Evolutionary conservation across 371 early-diverging fungal genomes (phyloP).

Genomic region (Mucor saturninus): DNA sequence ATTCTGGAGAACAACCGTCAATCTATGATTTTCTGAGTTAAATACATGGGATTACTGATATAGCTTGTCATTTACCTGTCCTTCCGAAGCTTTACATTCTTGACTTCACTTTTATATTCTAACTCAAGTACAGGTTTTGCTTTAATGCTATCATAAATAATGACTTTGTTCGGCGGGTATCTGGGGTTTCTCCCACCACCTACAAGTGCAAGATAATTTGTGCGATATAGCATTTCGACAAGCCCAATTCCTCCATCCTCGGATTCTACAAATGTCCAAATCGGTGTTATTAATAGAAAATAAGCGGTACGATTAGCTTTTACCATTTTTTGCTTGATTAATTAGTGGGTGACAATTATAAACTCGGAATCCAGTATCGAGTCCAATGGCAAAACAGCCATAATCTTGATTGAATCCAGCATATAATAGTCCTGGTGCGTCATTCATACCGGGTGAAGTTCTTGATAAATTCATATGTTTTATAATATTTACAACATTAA

Average conservation of each 20-base stretch:
- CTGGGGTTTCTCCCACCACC: slow-evolving; percentile 92
- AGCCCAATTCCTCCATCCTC: slow-evolving; percentile 89
- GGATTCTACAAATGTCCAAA: slow-evolving; percentile 58
- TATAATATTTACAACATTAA: background rate
- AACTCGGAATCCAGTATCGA: slow-evolving; percentile 87
- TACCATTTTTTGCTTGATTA: slow-evolving; percentile 83
- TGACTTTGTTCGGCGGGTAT: slow-evolving; percentile 91
- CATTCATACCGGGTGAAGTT: slow-evolving; percentile 50
- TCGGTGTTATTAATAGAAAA: background rate
- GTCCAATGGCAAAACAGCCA: slow-evolving; percentile 94
- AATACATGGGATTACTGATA: background rate
- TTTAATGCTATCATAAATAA: slow-evolving; percentile 86
- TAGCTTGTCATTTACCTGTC: slow-evolving; percentile 64
- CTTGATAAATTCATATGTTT: slow-evolving; percentile 63
- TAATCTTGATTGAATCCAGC: slow-evolving; percentile 84
- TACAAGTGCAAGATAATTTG: slow-evolving; percentile 92
- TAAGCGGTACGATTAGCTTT: background rate
- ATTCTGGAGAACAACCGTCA: slow-evolving; percentile 79
- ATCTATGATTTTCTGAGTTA: slow-evolving; percentile 44
- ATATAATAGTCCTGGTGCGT: slow-evolving; percentile 66
- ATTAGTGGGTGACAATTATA: slow-evolving; percentile 93
- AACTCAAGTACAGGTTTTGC: slow-evolving; percentile 76
- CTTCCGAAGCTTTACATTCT: slow-evolving; percentile 77
- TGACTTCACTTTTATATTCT: slow-evolving; percentile 83
- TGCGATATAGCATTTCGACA: slow-evolving; percentile 95